Evolutionary conservation across 1,284 basidiomycete species (phyloP).

Genomic region (Puccinia horiana): DNA sequence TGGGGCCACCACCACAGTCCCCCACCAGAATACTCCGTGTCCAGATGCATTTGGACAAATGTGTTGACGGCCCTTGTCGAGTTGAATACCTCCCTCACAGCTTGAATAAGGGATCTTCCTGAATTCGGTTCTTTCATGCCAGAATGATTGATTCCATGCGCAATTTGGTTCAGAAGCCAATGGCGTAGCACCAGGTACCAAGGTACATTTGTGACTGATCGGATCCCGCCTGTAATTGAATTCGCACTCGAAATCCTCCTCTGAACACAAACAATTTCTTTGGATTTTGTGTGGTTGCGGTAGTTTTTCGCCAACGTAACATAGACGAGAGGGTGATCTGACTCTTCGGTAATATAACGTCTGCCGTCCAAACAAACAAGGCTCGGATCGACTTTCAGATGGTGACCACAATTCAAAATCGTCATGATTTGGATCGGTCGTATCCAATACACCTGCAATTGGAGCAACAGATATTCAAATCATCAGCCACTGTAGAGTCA

Average conservation of each 20-base stretch:
- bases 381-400: slow-evolving; percentile 73
- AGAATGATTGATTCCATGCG: slow-evolving; percentile 61
- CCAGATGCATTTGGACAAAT: slow-evolving; percentile 71
- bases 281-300: slow-evolving; percentile 66
- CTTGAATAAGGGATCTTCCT: slow-evolving; percentile 82
- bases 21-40: slow-evolving; percentile 78
- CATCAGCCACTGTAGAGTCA: not conserved
- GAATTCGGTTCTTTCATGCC: slow-evolving; percentile 88
- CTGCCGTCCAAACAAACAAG: slow-evolving; percentile 83
- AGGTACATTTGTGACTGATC: slow-evolving; percentile 70
- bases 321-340: slow-evolving; percentile 68
- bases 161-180: slow-evolving; percentile 59
- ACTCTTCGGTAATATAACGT: slow-evolving; percentile 82
- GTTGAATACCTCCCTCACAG: slow-evolving; percentile 73
- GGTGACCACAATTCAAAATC: slow-evolving; percentile 96
- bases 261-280: slow-evolving; percentile 71
- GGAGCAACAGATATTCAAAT: slow-evolving; percentile 38
- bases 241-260: slow-evolving; percentile 88
- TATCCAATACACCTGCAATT: slow-evolving; percentile 68
- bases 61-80: slow-evolving; percentile 72
- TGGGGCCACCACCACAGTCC: slow-evolving; percentile 71
- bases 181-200: slow-evolving; percentile 69
- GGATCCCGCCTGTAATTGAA: slow-evolving; percentile 77
- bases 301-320: slow-evolving; percentile 73
- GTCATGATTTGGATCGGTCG: slow-evolving; percentile 73